phyloP scores from a whole-genome alignment of 2,329 filamentous ascomycete genomes.

The Zymoseptoria crescenta region DNA sequence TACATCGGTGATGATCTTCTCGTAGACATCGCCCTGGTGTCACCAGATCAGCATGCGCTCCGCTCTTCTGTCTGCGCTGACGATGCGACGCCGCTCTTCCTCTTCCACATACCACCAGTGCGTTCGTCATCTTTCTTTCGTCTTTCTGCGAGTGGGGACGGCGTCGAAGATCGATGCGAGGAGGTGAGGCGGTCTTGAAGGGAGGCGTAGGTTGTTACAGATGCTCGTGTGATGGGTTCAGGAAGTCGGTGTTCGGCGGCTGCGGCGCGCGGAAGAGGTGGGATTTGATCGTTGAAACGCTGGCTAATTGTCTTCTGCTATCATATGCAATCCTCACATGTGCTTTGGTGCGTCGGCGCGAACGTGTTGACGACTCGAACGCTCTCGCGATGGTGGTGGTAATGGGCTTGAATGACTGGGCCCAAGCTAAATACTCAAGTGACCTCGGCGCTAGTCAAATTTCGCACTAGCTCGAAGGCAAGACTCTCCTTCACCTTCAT shows the following conservation, averaged over 20 bases:
- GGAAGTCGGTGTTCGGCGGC: neutral
- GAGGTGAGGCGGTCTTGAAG: neutral
- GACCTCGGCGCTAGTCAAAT: neutral
- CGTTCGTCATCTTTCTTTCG: constrained; percentile 20
- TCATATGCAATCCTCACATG: neutral
- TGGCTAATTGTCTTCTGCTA: constrained; percentile 4
- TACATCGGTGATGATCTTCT: constrained; percentile 77
- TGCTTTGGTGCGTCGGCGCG: constrained; percentile 3
- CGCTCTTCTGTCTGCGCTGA: neutral
- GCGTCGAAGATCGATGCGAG: neutral
- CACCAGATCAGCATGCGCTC: constrained; percentile 9
- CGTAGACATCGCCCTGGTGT: constrained; percentile 66
- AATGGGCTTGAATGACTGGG: neutral
- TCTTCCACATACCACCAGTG: constrained; percentile 20
- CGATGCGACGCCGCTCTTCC: neutral
- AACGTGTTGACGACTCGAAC: neutral
- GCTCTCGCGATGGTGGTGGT: constrained; percentile 2
- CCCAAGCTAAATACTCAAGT: neutral
- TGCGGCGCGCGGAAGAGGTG: constrained; percentile 4
- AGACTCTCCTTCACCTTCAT: neutral
- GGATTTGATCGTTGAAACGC: neutral
- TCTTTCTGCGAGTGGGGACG: neutral
- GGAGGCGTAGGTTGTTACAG: neutral
- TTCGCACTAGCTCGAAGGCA: neutral
- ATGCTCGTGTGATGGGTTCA: neutral